phyloP scores from a whole-genome alignment of 805 yeast species.

The Metschnikowia baotianmanensis region DNA sequence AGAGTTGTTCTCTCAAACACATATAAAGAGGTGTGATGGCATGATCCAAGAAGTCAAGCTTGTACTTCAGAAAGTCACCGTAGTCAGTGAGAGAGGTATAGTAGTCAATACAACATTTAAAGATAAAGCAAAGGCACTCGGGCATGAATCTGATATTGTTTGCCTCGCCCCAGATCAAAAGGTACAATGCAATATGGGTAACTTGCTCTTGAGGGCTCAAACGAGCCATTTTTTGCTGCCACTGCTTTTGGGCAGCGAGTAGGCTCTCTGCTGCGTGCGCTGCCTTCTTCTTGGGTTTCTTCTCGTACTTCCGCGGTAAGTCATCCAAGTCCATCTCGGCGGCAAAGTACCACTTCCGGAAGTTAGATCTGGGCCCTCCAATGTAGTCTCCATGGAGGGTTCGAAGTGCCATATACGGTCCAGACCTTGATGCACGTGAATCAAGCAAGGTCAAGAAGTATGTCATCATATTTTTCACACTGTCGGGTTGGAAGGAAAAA shows the following conservation, averaged over 20 bases:
- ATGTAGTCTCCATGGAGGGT: conserved; percentile 72
- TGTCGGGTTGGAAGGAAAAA: conserved; percentile 71
- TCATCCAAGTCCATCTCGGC: conserved; percentile 55
- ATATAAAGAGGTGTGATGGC: conserved; percentile 72
- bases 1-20: conserved; percentile 56
- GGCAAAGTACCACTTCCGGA: conserved; percentile 75
- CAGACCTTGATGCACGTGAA: conserved; percentile 53
- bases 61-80: conserved; percentile 21
- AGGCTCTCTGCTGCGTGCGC: conserved; percentile 3
- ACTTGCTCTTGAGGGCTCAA: conserved; percentile 53
- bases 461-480: conserved; percentile 61
- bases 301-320: conserved; percentile 22
- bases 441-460: conserved; percentile 19
- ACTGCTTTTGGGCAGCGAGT: conserved; percentile 39
- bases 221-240: conserved; percentile 51
- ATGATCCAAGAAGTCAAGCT: conserved; percentile 54
- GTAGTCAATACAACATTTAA: conserved; percentile 74
- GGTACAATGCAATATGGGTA: conserved; percentile 64
- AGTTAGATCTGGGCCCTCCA: conserved; percentile 69
- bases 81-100: conserved; percentile 47
- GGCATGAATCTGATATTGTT: conserved; percentile 85
- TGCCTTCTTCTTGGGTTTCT: conserved; percentile 2
- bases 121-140: conserved; percentile 81
- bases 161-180: conserved; percentile 89
- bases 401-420: conserved; percentile 51